Conservation (phyloP, 306 rosid species). For the Acmispon strigosus region DNA sequence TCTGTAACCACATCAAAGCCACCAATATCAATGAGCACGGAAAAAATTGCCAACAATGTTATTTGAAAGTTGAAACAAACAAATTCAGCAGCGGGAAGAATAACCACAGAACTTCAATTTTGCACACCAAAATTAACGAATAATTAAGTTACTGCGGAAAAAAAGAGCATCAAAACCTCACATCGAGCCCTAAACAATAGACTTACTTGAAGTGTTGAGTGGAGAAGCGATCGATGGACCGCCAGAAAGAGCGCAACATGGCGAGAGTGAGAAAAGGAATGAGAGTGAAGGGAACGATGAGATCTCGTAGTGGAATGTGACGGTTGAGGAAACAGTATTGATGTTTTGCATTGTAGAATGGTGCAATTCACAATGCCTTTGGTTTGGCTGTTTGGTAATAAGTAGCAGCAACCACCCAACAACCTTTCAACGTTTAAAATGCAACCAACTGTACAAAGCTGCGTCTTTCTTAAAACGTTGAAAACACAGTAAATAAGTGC, state of each 20-base stretch:
- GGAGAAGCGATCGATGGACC: slow-evolving; percentile 83
- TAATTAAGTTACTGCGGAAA: neutral
- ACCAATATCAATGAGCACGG: neutral
- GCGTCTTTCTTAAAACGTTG: neutral
- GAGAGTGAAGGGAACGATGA: slow-evolving; percentile 8
- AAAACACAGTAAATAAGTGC: neutral
- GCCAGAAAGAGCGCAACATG: slow-evolving; percentile 75
- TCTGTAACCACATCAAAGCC: slow-evolving; percentile 21
- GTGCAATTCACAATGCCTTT: neutral
- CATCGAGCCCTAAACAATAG: slow-evolving; percentile 1
- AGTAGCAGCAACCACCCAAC: slow-evolving; percentile 26
- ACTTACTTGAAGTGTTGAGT: slow-evolving; percentile 64
- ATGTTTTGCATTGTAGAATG: slow-evolving; percentile 26
- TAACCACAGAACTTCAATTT: neutral
- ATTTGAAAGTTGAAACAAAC: neutral
- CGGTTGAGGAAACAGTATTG: neutral
- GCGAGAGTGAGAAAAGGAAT: neutral
- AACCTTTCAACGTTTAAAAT: slow-evolving; percentile 41
- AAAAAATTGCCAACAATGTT: neutral
- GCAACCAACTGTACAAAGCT: neutral
- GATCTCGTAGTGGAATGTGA: neutral
- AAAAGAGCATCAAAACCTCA: neutral
- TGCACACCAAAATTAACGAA: neutral
- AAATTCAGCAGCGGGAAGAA: neutral
- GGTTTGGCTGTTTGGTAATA: slow-evolving; percentile 41